phyloP scores from a whole-genome alignment of 2,329 filamentous ascomycete genomes.

The Colletotrichum kahawae region DNA sequence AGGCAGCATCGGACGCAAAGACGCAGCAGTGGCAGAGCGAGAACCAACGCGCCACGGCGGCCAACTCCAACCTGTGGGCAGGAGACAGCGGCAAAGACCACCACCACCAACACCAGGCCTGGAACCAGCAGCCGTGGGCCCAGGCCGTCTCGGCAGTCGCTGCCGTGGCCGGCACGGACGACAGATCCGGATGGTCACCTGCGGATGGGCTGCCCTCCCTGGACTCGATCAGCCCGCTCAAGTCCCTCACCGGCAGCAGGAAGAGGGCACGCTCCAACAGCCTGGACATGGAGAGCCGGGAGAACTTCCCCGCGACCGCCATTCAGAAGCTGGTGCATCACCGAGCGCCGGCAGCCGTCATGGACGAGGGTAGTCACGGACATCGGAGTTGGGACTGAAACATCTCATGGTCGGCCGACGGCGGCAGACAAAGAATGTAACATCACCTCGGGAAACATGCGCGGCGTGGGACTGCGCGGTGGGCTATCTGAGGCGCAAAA shows the following conservation, averaged over 20 bases:
- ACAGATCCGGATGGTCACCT: conserved; percentile 20
- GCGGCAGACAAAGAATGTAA: not conserved
- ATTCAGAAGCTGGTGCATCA: conserved; percentile 24
- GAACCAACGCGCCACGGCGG: conserved; percentile 24
- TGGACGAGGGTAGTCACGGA: conserved; percentile 19
- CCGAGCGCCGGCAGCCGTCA: conserved; percentile 12
- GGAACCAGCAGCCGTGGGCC: conserved; percentile 32
- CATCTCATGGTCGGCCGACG: not conserved
- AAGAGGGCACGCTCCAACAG: conserved; percentile 24
- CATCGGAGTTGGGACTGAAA: conserved; percentile 23
- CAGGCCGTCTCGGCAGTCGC: conserved; percentile 35
- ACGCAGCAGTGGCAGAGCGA: conserved; percentile 21
- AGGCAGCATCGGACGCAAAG: conserved; percentile 11
- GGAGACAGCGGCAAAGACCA: conserved; percentile 27
- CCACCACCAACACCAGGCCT: conserved; percentile 27
- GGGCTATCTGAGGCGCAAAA: not conserved
- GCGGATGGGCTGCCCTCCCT: conserved; percentile 18
- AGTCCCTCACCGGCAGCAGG: conserved; percentile 7
- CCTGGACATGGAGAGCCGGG: conserved; percentile 24
- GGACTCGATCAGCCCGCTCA: conserved; percentile 23
- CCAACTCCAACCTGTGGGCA: conserved; percentile 32
- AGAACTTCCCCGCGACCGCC: conserved; percentile 24
- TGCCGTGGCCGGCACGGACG: conserved; percentile 26
- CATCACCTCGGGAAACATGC: not conserved
- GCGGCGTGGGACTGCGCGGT: not conserved